Percentiles rank a stretch among this genome's conserved stretches.
phyloP scores from a whole-genome alignment of 805 yeast species.

The Wickerhamomyces sydowiorum region DNA sequence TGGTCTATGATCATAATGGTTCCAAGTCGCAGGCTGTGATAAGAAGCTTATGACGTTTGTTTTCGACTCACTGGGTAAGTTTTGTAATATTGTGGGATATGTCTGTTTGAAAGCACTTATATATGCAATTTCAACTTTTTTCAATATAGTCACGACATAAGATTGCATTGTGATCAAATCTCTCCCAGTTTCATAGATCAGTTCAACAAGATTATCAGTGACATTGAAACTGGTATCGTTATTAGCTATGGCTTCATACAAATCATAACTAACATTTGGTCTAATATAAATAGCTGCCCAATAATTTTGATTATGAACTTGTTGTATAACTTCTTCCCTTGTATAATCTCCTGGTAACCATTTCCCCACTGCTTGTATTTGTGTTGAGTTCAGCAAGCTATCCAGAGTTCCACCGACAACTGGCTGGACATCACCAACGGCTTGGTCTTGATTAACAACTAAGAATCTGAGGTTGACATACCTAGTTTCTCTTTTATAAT shows the following conservation, averaged over 20 bases:
- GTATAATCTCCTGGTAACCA: conserved; percentile 12
- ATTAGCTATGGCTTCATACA: conserved; percentile 19
- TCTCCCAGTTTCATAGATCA: conserved; percentile 56
- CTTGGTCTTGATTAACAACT: conserved; percentile 21
- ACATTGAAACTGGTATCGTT: conserved; percentile 14
- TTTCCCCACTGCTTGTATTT: conserved; percentile 14
- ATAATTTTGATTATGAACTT: conserved; percentile 45
- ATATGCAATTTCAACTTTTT: conserved; percentile 31
- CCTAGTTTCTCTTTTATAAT: conserved; percentile 16
- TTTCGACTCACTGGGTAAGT: conserved; percentile 28
- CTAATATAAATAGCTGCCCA: conserved; percentile 58
- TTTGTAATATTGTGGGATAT: conserved; percentile 17
- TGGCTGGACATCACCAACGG: conserved; percentile 10
- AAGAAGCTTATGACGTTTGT: conserved; percentile 10
- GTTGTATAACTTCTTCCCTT: conserved; percentile 32
- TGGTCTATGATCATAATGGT: conserved; percentile 41
- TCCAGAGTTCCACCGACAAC: conserved; percentile 11
- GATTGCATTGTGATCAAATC: conserved; percentile 44
- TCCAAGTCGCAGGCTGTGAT: conserved; percentile 15
- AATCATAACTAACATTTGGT: conserved; percentile 35
- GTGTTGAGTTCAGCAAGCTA: conserved; percentile 2
- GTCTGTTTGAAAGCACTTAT: conserved; percentile 1
- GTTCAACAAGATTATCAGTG: conserved; percentile 26
- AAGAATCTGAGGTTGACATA: conserved; percentile 18
- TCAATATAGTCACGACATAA: conserved; percentile 41